Evolutionary conservation across 108 stramenopile genomes (phyloP).

Genomic region (Hondaea fermentalgiana): DNA sequence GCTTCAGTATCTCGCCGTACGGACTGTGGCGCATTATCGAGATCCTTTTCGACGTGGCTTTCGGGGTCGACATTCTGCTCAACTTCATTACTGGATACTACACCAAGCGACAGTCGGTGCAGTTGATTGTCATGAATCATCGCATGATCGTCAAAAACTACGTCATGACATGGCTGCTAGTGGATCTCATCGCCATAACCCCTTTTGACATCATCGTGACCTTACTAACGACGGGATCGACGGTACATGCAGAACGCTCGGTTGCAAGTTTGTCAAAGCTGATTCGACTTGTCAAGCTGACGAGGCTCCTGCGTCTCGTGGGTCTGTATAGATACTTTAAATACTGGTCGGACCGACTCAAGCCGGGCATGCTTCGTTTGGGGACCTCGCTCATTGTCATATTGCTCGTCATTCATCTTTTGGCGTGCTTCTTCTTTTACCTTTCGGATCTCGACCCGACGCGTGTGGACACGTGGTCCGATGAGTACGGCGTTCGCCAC

Average conservation of each 20-base stretch:
- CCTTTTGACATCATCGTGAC: neutral
- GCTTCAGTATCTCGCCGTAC: neutral
- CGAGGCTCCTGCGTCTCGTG: neutral
- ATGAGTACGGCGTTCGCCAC: neutral
- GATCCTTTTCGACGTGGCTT: neutral
- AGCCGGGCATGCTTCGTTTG: neutral
- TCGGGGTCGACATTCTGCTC: neutral
- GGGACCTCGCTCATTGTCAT: neutral
- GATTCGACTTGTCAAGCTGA: neutral
- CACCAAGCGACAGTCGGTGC: neutral
- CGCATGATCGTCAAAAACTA: neutral
- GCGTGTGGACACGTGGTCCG: neutral
- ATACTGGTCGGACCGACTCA: neutral
- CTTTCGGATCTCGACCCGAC: neutral
- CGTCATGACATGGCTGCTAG: neutral
- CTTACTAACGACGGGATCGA: neutral
- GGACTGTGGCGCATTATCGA: neutral
- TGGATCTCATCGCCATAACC: neutral
- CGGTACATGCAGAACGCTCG: too few relatives aligned
- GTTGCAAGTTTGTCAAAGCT: neutral
- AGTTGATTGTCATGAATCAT: neutral
- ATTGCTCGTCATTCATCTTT: neutral
- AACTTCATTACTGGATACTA: constrained; percentile 7
- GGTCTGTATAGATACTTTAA: neutral
- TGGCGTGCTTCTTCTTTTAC: neutral